Percentiles rank a stretch among this genome's conserved stretches.
Conservation (phyloP, 805 yeast species). For the Cyberlindnera sargentensis region DNA sequence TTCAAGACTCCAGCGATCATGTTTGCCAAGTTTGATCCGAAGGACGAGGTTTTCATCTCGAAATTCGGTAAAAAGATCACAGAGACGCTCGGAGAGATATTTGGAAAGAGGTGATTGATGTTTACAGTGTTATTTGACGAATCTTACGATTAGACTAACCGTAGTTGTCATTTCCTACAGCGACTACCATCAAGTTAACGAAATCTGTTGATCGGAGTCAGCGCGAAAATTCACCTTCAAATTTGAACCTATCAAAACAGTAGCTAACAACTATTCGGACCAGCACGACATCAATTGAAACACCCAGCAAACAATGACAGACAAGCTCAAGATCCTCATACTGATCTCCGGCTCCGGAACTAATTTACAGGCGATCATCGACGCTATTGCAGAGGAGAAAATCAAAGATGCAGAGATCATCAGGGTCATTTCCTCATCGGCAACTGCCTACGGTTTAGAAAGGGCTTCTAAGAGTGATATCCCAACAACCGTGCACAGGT, state of each 20-base stretch:
- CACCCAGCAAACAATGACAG: not conserved
- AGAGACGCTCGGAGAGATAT: conserved; percentile 15
- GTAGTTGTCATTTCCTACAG: too few species aligned
- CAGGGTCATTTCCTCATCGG: conserved; percentile 78
- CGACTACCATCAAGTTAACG: too few species aligned
- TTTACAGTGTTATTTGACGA: too few species aligned
- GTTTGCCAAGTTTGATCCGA: conserved; percentile 37
- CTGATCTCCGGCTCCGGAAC: conserved; percentile 94
- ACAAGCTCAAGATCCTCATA: conserved; percentile 37
- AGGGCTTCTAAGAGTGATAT: conserved; percentile 69
- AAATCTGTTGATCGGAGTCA: too few species aligned
- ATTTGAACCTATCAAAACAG: too few species aligned
- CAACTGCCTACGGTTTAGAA: conserved; percentile 79
- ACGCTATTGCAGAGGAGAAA: conserved; percentile 41
- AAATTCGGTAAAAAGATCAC: conserved; percentile 27
- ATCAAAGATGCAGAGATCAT: conserved; percentile 47
- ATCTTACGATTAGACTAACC: too few species aligned
- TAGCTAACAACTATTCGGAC: too few species aligned
- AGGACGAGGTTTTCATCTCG: conserved; percentile 15
- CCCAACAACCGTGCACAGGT: conserved; percentile 63
- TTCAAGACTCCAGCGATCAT: conserved; percentile 66
- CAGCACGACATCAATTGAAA: too few species aligned
- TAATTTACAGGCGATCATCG: conserved; percentile 91
- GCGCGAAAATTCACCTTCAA: too few species aligned
- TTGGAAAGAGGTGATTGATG: conserved; percentile 1